A percentile compares a stretch with the other conserved stretches of the same genome.
These are phyloP conservation scores for Rhododendron williamsianum DNA, from an alignment of 148 eudicot genomes.

Conservation along the genomic window DNA sequence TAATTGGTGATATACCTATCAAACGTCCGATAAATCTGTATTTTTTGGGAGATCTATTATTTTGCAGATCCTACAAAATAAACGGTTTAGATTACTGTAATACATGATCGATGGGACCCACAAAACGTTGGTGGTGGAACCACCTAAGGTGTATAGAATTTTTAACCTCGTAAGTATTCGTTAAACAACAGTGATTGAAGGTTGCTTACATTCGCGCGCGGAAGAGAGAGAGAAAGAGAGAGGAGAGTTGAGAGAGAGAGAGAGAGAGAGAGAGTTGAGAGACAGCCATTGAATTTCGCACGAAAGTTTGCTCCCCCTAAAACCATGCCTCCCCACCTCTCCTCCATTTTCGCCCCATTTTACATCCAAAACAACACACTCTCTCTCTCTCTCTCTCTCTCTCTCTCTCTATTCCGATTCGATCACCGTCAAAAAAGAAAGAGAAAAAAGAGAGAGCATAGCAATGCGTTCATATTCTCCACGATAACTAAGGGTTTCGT, in stretches of 20 bases:
- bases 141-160: too few species aligned
- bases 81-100: too few species aligned
- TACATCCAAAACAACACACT: not conserved
- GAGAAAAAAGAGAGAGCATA: not conserved
- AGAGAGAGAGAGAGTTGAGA: not conserved
- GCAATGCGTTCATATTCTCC: not conserved
- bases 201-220: not conserved
- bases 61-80: too few species aligned
- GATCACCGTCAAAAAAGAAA: not conserved
- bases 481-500: not conserved
- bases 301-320: not conserved
- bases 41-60: too few species aligned
- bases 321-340: not conserved
- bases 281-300: slow-evolving; percentile 17
- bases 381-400: not conserved
- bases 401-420: not conserved
- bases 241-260: not conserved
- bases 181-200: too few species aligned
- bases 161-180: too few species aligned
- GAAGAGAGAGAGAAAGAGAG: not conserved
- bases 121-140: too few species aligned
- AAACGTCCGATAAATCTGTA: too few species aligned
- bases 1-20: too few species aligned
- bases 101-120: too few species aligned
- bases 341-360: slow-evolving; percentile 8